Base-by-base conservation (phyloP, 2,329 filamentous ascomycete genomes). In the Colletotrichum sp. region DNA sequence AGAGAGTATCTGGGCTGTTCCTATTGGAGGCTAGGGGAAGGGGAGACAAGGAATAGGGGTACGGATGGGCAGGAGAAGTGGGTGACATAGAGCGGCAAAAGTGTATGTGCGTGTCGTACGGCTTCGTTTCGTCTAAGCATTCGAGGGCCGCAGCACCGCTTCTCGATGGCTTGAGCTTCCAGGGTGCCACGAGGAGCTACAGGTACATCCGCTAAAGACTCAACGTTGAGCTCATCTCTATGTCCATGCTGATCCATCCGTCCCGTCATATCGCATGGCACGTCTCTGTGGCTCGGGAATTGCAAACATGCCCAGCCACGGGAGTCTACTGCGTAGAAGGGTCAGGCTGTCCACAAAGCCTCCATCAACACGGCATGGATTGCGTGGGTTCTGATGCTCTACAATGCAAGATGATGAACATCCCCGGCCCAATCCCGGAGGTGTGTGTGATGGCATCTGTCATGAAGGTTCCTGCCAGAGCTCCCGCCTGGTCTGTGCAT, bases 81-180 rank as follows among this genome's bases (percentile, higher is more conserved):
- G 52, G 16, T 52, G 57, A n/a, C 30, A n/a, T 21, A 16, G 28
- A 59, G 26, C 26, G 24, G 24, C 24, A 49, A n/a, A 34, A 28
- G 32, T 39, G 34, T 49, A 55, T 68, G 68, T 63, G 49, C 30
- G 68, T 52, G 26, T 34, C 32, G 26, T 66, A 66, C 30, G 63
- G 63, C 59, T n/a, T 12, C 32, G 68, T 71, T 66, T 62, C 60
- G 34, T 71, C 72, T 65, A 66, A 75, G 67, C 72, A 71, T 32
- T 32, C 49, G 30, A 30, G 8, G 49, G 26, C 12, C 28, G 9
- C 32, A 71, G 72, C 34, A 59, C 32, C 12, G 24, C 66, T 65
- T 13, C 32, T 71, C 36, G 28, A 26, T 55, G 36, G 60, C 49
- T 71, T 24, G 26, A 36, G 52, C 15, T 52, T 55, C 62, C 16